A percentile compares a stretch with the other conserved stretches of the same genome.
phyloP scores from a whole-genome alignment of 495 filamentous ascomycete species.

The Aspergillus carlsbadensis region DNA sequence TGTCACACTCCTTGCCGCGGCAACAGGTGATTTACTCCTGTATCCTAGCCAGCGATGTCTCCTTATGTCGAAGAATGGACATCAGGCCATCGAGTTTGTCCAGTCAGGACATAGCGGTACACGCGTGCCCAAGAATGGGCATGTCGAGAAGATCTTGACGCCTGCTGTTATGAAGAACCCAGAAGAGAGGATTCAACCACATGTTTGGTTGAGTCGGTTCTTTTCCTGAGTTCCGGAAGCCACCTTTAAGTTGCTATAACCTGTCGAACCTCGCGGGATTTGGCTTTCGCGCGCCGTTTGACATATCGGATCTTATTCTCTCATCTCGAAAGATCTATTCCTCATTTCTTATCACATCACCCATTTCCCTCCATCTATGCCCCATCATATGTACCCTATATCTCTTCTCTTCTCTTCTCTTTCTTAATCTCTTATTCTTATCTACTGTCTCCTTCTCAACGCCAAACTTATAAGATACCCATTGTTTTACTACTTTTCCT shows the following conservation, averaged over 20 bases:
- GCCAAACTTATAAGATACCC: conserved; percentile 19
- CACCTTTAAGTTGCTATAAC: too few species aligned
- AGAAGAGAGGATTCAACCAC: conserved; percentile 30
- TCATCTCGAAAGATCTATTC: too few species aligned
- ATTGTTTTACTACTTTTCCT: not conserved
- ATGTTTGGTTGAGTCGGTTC: conserved; percentile 34
- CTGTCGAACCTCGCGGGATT: too few species aligned
- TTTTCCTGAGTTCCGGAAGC: not conserved
- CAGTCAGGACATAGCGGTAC: conserved; percentile 38
- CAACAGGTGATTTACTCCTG: conserved; percentile 51
- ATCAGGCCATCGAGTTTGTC: conserved; percentile 46
- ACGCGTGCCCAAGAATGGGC: conserved; percentile 41
- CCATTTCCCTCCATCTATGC: too few species aligned
- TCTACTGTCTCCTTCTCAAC: conserved; percentile 2
- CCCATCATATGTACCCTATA: conserved; percentile 7
- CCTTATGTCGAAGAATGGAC: conserved; percentile 49
- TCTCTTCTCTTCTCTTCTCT: conserved; percentile 6
- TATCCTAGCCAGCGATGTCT: conserved; percentile 50
- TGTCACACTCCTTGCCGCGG: conserved; percentile 53
- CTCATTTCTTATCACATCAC: too few species aligned
- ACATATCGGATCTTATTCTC: too few species aligned
- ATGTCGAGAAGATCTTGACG: conserved; percentile 43
- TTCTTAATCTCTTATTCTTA: conserved; percentile 3
- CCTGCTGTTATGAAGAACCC: conserved; percentile 46
- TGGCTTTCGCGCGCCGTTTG: too few species aligned